Evolutionary conservation across 2,329 filamentous ascomycete genomes (phyloP), one percentile per base, ranked within the genome.

Genomic region (Ceratocystis destructans): DNA sequence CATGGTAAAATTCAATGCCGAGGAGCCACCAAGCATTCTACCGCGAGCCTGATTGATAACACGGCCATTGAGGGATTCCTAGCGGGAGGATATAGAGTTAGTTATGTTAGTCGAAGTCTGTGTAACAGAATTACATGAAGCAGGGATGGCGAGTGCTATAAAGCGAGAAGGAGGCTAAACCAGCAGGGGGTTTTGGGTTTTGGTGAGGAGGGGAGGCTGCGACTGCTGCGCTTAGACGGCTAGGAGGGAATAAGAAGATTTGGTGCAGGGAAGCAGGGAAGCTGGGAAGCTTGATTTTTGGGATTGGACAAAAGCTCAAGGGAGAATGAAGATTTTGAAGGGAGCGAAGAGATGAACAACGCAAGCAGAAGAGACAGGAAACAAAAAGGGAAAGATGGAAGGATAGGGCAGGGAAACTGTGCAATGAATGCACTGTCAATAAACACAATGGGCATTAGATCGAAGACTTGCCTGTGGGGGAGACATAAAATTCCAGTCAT

Each of bases 1-100:
- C 66, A 67, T 85, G 73, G 82, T 85, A 72, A 86, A 87, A 74
- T 87, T 87, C 62, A 83, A 72, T 48, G 76, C 81, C 0, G 78
- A 80, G 68, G 80, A 82, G 17, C 84, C 83, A 45, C 83, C 83
- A 0, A 86, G 80, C 1, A 77, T 77, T 73, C 83, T 83, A 8
- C 84, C 81, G 50, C 83, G 78, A 8, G 83, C 66, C 17, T 69
- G 67, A 62, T 67, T 69, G 53, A 71, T 67, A 12, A 67, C 53
- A 15, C 69, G 69, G 62, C 68, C 66, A 65, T 69, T 68, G 31
- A 68, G 68, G 48, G 61, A 64, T 6, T 66, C 62, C 67, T 67
- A 61, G 17, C 20, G 7, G 33, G 22, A 7, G 12, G 28, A 31
- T 15, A n/a, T 12, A 17, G 1, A 28, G 1, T 22, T 10, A 28